phyloP scores from a whole-genome alignment of 139 green algal genomes.

The Ettlia oleoabundans region DNA sequence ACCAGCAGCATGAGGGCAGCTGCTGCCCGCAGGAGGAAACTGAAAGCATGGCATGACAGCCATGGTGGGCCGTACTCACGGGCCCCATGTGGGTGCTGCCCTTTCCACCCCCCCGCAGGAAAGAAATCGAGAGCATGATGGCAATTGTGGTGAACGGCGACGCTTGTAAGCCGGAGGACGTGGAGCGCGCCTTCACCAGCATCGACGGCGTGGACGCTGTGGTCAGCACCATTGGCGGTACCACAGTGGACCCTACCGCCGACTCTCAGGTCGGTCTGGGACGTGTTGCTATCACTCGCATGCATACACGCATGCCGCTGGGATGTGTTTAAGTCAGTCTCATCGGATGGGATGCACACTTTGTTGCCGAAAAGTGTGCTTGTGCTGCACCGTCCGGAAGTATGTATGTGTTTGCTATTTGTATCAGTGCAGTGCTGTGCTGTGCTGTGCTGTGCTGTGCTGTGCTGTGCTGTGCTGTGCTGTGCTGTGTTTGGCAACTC shows the following conservation, averaged over 20 bases:
- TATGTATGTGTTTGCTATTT: no score
- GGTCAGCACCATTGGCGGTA: constrained; percentile 91
- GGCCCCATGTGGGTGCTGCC: neutral
- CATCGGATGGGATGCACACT: neutral
- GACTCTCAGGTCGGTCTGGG: constrained; percentile 77
- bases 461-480: no score
- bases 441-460: no score
- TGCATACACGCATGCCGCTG: neutral
- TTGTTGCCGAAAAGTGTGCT: no score
- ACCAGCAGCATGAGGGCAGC: no score
- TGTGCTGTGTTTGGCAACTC: no score
- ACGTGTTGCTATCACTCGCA: no score
- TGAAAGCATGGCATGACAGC: neutral
- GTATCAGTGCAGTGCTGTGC: neutral
- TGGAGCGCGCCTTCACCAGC: constrained; percentile 80
- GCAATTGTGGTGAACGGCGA: constrained; percentile 90
- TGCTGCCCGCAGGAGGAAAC: no score
- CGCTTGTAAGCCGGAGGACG: constrained; percentile 71
- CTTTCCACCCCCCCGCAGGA: constrained; percentile 21
- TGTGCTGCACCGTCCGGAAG: no score
- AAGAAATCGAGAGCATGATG: constrained; percentile 95
- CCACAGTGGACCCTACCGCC: constrained; percentile 68
- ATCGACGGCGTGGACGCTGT: constrained; percentile 95
- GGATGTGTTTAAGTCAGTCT: neutral
- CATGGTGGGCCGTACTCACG: neutral